Conservation (phyloP, 352 stramenopile species). For the Halophytophthora polymorphica region DNA sequence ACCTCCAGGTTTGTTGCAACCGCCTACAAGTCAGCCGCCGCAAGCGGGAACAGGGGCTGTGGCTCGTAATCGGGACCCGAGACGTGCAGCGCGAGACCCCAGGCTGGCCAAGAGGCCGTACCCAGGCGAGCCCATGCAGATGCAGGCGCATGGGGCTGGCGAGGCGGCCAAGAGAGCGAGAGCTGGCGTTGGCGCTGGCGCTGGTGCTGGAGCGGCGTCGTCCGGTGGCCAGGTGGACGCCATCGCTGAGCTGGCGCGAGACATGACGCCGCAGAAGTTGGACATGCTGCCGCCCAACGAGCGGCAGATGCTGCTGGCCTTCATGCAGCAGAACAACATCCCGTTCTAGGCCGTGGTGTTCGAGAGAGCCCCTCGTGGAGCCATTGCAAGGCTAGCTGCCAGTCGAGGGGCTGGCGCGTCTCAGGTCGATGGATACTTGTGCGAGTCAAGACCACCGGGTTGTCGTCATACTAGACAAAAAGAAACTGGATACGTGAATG, state of each 20-base stretch:
- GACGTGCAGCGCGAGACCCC: slow-evolving; percentile 49
- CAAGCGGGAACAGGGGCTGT: slow-evolving; percentile 26
- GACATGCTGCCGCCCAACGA: slow-evolving; percentile 77
- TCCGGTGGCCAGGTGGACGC: slow-evolving; percentile 44
- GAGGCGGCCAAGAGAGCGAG: slow-evolving; percentile 28
- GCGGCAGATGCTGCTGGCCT: slow-evolving; percentile 68
- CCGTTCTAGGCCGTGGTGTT: slow-evolving; percentile 21
- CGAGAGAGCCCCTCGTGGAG: no score
- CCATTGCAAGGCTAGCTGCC: no score
- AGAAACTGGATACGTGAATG: no score
- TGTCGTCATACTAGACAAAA: no score
- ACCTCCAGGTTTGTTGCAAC: slow-evolving; percentile 27
- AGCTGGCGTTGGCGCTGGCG: slow-evolving; percentile 13
- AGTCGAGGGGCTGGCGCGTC: no score
- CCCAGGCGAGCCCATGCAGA: slow-evolving; percentile 17
- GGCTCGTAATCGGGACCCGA: slow-evolving; percentile 43
- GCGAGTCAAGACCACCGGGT: no score
- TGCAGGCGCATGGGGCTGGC: slow-evolving; percentile 16
- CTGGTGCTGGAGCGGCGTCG: no score
- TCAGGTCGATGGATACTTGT: no score
- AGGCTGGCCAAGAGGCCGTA: slow-evolving; percentile 46
- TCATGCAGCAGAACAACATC: slow-evolving; percentile 85
- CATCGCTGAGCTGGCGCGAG: slow-evolving; percentile 66
- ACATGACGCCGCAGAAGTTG: slow-evolving; percentile 82
- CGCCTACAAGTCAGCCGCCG: slow-evolving; percentile 14